Evolutionary conservation across 108 stramenopile species (phyloP).

Genomic region (Nitzschia palea): DNA sequence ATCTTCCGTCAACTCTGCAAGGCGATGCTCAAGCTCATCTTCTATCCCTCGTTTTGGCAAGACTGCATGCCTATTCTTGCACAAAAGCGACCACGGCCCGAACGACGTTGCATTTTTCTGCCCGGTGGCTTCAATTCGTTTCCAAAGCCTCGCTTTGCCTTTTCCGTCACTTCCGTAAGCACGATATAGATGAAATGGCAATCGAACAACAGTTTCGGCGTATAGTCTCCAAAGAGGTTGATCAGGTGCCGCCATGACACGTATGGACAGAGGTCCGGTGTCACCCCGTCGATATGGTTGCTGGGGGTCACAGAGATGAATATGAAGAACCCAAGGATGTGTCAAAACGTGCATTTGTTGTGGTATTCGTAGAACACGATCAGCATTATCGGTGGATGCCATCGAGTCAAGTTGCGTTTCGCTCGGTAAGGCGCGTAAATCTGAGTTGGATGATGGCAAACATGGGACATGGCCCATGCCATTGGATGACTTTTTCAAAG

Average conservation of each 20-base stretch:
- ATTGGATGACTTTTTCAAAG: slow-evolving; percentile 4
- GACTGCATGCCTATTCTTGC: slow-evolving; percentile 65
- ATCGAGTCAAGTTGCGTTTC: slow-evolving; percentile 32
- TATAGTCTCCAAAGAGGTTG: slow-evolving; percentile 83
- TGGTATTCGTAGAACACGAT: slow-evolving; percentile 55
- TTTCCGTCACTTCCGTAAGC: slow-evolving; percentile 58
- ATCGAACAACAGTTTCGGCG: slow-evolving; percentile 64
- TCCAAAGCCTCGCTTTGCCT: slow-evolving; percentile 76
- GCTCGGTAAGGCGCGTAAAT: not conserved
- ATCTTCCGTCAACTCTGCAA: slow-evolving; percentile 49
- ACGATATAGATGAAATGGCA: slow-evolving; percentile 61
- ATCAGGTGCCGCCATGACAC: slow-evolving; percentile 76
- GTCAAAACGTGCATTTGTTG: slow-evolving; percentile 55
- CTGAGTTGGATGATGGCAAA: not conserved
- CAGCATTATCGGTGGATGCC: slow-evolving; percentile 11
- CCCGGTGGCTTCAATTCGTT: slow-evolving; percentile 37
- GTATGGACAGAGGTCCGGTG: slow-evolving; percentile 74
- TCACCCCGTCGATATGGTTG: slow-evolving; percentile 85
- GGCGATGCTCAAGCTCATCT: slow-evolving; percentile 21
- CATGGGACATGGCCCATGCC: slow-evolving; percentile 19
- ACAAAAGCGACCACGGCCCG: slow-evolving; percentile 82
- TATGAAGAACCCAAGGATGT: slow-evolving; percentile 83
- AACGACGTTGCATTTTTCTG: slow-evolving; percentile 51
- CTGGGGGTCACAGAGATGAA: slow-evolving; percentile 76
- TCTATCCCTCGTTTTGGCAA: slow-evolving; percentile 25